These are phyloP conservation scores for Elsinoe fawcettii DNA, from an alignment of 2,329 filamentous ascomycete genomes.

Conservation along the genomic window DNA sequence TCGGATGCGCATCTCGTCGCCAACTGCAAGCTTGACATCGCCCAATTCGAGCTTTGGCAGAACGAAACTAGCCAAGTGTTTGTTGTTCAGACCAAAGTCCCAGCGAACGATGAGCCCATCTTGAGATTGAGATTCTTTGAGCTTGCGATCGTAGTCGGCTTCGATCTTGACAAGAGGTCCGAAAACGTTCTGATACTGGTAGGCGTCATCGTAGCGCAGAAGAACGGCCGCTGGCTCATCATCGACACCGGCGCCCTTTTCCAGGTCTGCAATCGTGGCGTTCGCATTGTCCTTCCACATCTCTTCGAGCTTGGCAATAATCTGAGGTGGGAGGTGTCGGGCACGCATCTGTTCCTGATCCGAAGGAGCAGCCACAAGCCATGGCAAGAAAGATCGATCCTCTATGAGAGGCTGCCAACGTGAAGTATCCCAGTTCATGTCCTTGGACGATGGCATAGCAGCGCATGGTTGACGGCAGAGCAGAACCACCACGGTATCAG, in stretches of 20 bases:
- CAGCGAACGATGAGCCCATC: slow-evolving; percentile 90
- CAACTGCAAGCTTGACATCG: slow-evolving; percentile 94
- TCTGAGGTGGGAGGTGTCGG: slow-evolving; percentile 82
- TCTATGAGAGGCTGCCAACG: slow-evolving; percentile 97
- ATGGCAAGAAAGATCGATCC: slow-evolving; percentile 87
- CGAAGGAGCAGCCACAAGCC: slow-evolving; percentile 82
- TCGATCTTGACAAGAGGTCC: slow-evolving; percentile 98
- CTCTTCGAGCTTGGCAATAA: slow-evolving; percentile 93
- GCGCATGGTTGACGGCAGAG: slow-evolving; percentile 95
- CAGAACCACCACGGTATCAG: slow-evolving; percentile 93
- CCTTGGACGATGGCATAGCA: slow-evolving; percentile 88
- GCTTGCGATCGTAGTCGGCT: slow-evolving; percentile 96
- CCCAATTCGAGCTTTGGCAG: slow-evolving; percentile 95
- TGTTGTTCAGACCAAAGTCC: slow-evolving; percentile 94
- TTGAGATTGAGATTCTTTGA: slow-evolving; percentile 96
- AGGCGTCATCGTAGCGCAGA: slow-evolving; percentile 91
- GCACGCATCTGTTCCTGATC: slow-evolving; percentile 95
- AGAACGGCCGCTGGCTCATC: slow-evolving; percentile 91
- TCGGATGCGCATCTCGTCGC: slow-evolving; percentile 95
- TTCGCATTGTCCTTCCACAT: slow-evolving; percentile 95
- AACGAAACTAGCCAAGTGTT: slow-evolving; percentile 90
- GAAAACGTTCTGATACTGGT: slow-evolving; percentile 98
- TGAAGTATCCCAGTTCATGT: slow-evolving; percentile 99
- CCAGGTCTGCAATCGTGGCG: slow-evolving; percentile 82
- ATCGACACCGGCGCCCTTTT: slow-evolving; percentile 84